phyloP scores from a whole-genome alignment of 768 basidiomycete species.

The Stropharia rugosoannulata region DNA sequence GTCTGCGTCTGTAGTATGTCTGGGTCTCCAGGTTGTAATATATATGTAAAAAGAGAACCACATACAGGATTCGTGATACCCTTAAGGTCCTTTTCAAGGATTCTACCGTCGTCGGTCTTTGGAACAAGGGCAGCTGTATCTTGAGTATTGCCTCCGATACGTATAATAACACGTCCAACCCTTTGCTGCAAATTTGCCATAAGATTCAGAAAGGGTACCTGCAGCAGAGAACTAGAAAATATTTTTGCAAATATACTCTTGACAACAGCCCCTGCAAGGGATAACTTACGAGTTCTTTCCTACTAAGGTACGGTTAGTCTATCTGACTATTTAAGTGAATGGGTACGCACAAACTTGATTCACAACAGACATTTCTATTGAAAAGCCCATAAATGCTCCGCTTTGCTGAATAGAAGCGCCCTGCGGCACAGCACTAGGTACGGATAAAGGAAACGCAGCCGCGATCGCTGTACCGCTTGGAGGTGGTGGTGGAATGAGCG shows the following conservation, averaged over 20 bases:
- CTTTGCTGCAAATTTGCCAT: constrained; percentile 70
- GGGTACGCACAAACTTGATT: constrained; percentile 51
- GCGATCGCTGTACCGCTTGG: constrained; percentile 43
- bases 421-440: constrained; percentile 33
- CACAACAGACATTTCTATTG: constrained; percentile 62
- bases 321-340: background rate
- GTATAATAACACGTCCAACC: constrained; percentile 57
- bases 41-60: background rate
- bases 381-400: constrained; percentile 53
- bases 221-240: constrained; percentile 37
- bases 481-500: constrained; percentile 48
- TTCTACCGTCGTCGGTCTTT: constrained; percentile 44
- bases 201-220: constrained; percentile 73
- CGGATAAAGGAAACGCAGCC: constrained; percentile 43
- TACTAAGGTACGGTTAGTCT: constrained; percentile 26
- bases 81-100: constrained; percentile 47
- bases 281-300: constrained; percentile 45
- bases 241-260: constrained; percentile 18
- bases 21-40: background rate
- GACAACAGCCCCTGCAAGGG: background rate
- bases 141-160: constrained; percentile 82
- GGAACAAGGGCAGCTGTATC: constrained; percentile 58
- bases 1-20: constrained; percentile 53
- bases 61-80: constrained; percentile 40
- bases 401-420: constrained; percentile 36